A percentile compares a stretch with the other conserved stretches of the same genome.
These are phyloP conservation scores for Atkinsonella texensis DNA, from an alignment of 2,329 filamentous ascomycete genomes.

Conservation along the genomic window DNA sequence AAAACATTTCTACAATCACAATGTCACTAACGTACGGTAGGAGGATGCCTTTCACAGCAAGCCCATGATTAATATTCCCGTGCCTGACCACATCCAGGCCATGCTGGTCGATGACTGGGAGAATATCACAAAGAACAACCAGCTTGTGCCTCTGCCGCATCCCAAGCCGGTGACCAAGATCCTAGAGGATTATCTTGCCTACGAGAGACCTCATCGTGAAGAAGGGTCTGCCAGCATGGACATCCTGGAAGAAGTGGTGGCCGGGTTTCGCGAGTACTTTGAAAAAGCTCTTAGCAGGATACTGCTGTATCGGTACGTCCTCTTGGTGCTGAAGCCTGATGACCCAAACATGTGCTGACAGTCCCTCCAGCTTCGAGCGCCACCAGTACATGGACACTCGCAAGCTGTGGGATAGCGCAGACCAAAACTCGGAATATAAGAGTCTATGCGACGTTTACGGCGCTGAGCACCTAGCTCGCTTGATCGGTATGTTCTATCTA, in stretches of 20 bases:
- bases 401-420: constrained; percentile 52
- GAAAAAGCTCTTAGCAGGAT: constrained; percentile 81
- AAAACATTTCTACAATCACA: too few relatives aligned
- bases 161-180: constrained; percentile 63
- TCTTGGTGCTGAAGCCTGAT: too few relatives aligned
- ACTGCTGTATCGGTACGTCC: constrained; percentile 60
- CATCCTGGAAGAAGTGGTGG: constrained; percentile 79
- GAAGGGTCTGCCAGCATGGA: constrained; percentile 62
- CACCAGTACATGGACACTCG: constrained; percentile 73
- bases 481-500: constrained; percentile 68
- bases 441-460: constrained; percentile 75
- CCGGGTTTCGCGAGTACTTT: constrained; percentile 86
- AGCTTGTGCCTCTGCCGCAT: constrained; percentile 76
- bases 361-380: constrained; percentile 63
- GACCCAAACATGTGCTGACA: not conserved
- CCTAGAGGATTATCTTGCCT: constrained; percentile 65
- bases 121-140: constrained; percentile 90
- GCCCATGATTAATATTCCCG: constrained; percentile 72
- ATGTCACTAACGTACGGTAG: constrained; percentile 30
- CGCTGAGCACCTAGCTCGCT: constrained; percentile 77
- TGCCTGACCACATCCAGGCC: constrained; percentile 84
- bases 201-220: constrained; percentile 54
- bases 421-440: constrained; percentile 56
- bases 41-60: constrained; percentile 79
- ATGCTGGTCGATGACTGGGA: constrained; percentile 98